Conservation (phyloP, 306 rosid genomes). For the Vigna hirtella region DNA sequence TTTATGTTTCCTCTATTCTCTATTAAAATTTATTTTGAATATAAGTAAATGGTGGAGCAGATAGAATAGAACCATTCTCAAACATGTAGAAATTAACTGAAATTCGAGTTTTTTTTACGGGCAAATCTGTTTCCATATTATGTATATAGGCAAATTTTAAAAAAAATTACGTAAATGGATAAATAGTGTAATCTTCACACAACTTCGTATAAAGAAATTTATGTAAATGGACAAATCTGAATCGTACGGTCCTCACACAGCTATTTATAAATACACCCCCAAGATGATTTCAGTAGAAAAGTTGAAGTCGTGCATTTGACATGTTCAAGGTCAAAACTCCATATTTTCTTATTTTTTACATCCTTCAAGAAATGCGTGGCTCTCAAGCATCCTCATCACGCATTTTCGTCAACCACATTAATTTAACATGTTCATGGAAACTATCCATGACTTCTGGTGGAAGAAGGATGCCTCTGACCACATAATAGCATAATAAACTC, state of each 20-base stretch:
- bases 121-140: too few relatives aligned
- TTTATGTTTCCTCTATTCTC: background rate
- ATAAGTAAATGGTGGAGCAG: background rate
- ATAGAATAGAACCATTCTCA: background rate
- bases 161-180: too few relatives aligned
- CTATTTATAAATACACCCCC: too few relatives aligned
- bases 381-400: background rate
- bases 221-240: too few relatives aligned
- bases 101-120: background rate
- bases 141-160: too few relatives aligned
- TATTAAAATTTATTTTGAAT: background rate
- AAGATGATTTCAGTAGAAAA: too few relatives aligned
- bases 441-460: background rate
- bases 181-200: too few relatives aligned
- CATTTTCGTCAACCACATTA: background rate
- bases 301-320: background rate
- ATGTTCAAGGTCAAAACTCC: background rate
- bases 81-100: background rate
- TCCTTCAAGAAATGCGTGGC: background rate
- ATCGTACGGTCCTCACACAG: too few relatives aligned
- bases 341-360: background rate
- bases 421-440: background rate
- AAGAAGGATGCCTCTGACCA: background rate
- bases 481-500: background rate
- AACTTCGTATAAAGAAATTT: too few relatives aligned